Evolutionary conservation across 148 eudicot genomes (phyloP), one percentile per base, ranked within the genome.

Genomic region (Heliosperma pusillum): DNA sequence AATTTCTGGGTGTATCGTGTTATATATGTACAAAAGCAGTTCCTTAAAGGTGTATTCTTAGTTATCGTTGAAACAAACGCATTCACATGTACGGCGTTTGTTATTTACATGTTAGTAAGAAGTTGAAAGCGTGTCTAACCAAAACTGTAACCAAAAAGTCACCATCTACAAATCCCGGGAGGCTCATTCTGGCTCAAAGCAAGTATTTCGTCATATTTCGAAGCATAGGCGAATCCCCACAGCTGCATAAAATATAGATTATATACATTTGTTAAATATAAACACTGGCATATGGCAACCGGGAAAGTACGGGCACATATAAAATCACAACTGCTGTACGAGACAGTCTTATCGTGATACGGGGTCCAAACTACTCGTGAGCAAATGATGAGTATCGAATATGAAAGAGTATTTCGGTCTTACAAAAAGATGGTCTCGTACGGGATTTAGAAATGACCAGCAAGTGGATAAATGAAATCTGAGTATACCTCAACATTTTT

Each of bases 171-270:
- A 55, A 94, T 92, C 36, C 98, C 98, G 72, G 96, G 93, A 4
- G 89, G 79, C 74, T 91, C 96, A 72, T 86, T 83, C 79, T 87
- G 85, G 83, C 87, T 82, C 68, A 76, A 52, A 70, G 96, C 82
- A 61, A 94, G 77, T 77, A 82, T 75, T 81, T 92, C 97, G 66
- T 92, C 91, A 15, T 86, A 94, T 80, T 80, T 86, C 19, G 98
- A 92, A 79, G 97, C 85, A 84, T 94, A 86, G 33, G 88, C 97
- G 72, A 94, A 94, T 45, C 96, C 97, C 98, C 98, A 94, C 75
- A 94, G 72, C 98, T 94, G 91, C 86, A 85, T 11, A 53, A 71
- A 50, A 13, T 60, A 47, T 17, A 15, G 40, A 36, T 21, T 16
- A 33, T 5, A 58, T 15, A 11, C 52, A 42, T 42, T 66, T 9